Conservation (phyloP, 176 grass and related monocot genomes). For the Luzula sylvatica region DNA sequence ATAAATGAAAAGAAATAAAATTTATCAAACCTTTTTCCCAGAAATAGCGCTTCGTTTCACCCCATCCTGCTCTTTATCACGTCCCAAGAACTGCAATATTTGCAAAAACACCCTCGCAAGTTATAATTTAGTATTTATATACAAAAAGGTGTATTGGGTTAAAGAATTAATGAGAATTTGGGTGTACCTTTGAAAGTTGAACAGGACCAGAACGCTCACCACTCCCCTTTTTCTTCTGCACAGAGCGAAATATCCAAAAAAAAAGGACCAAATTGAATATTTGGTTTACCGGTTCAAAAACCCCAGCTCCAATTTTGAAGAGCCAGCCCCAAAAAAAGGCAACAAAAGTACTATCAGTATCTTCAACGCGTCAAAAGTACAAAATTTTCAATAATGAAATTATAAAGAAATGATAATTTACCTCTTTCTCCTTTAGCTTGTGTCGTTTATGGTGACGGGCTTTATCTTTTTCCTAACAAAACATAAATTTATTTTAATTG, state of each 20-base stretch:
- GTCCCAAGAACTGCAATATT: slow-evolving; percentile 84
- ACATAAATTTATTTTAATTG: background rate
- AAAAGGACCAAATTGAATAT: slow-evolving; percentile 54
- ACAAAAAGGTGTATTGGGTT: background rate
- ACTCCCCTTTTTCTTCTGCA: slow-evolving; percentile 54
- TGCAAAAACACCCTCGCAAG: too few relatives aligned
- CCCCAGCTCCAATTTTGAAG: slow-evolving; percentile 98
- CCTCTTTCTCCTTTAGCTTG: slow-evolving; percentile 10
- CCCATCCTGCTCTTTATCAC: slow-evolving; percentile 73
- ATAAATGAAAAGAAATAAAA: background rate
- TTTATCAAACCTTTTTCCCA: slow-evolving; percentile 80
- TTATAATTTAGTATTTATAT: too few relatives aligned
- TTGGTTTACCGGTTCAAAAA: slow-evolving; percentile 58
- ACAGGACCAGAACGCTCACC: slow-evolving; percentile 52
- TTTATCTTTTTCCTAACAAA: background rate
- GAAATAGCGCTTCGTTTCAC: slow-evolving; percentile 80
- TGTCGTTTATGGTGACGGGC: slow-evolving; percentile 9
- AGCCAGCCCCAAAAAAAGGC: slow-evolving; percentile 74
- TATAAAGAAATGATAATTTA: slow-evolving; percentile 5
- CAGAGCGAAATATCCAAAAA: slow-evolving; percentile 53
- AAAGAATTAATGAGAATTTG: slow-evolving; percentile 8
- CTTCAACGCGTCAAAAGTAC: background rate
- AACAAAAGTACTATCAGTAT: slow-evolving; percentile 74
- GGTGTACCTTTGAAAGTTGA: slow-evolving; percentile 84
- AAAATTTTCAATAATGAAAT: background rate